Percentiles rank a stretch among this genome's conserved stretches.
phyloP scores from a whole-genome alignment of 179 eudicot species.

The Beta macrorhiza region DNA sequence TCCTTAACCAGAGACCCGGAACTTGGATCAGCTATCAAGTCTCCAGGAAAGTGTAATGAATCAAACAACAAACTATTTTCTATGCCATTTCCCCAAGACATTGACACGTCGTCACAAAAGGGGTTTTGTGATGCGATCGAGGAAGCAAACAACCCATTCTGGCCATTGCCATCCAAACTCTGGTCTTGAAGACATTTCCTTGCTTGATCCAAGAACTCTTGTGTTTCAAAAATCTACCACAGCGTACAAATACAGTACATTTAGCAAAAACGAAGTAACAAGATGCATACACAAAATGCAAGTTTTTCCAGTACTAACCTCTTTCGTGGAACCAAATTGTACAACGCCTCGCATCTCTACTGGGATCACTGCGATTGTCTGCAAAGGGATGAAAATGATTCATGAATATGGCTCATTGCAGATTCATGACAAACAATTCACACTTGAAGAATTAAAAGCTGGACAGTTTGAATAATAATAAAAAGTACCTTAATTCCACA shows the following conservation, averaged over 20 bases:
- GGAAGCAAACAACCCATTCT: constrained; percentile 31
- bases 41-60: constrained; percentile 25
- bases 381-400: constrained; percentile 27
- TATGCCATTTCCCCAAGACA: constrained; percentile 22
- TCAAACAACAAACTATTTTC: constrained; percentile 20
- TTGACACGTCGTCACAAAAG: constrained; percentile 13
- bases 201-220: constrained; percentile 50
- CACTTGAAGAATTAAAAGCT: not conserved
- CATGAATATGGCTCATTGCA: constrained; percentile 4
- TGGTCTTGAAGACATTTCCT: constrained; percentile 36
- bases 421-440: not conserved
- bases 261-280: not conserved
- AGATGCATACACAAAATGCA: not conserved
- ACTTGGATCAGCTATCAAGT: constrained; percentile 17
- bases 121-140: constrained; percentile 35
- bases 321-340: constrained; percentile 67
- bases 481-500: constrained; percentile 67
- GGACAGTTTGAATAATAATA: constrained; percentile 2
- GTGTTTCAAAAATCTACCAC: constrained; percentile 55
- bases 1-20: constrained; percentile 17
- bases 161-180: constrained; percentile 15
- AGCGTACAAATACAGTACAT: constrained; percentile 8
- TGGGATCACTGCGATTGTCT: constrained; percentile 74
- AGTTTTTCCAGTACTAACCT: constrained; percentile 48
- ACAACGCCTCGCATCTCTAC: constrained; percentile 67